Conservation (phyloP, 1,139 yeast species). For the Yamadazyma diddensiae region DNA sequence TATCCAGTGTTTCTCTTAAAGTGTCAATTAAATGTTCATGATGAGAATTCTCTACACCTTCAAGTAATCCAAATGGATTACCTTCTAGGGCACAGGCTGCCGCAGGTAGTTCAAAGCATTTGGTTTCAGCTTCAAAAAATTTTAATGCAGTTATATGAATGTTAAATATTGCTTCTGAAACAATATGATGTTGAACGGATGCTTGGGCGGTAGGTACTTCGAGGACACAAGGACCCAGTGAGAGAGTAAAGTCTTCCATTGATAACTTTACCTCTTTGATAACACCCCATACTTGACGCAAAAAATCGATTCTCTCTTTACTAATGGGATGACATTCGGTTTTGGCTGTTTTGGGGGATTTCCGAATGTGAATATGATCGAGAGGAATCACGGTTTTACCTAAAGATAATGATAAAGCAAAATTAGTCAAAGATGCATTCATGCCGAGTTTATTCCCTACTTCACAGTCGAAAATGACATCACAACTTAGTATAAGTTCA, state of each 20-base stretch:
- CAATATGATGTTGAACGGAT: constrained; percentile 9
- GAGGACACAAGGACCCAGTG: constrained; percentile 16
- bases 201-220: constrained; percentile 14
- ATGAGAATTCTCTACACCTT: constrained; percentile 16
- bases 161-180: constrained; percentile 10
- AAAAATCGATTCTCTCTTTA: constrained; percentile 4
- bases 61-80: constrained; percentile 19
- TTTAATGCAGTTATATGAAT: constrained; percentile 21
- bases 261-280: constrained; percentile 20
- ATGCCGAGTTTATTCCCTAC: constrained; percentile 7
- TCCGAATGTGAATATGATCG: constrained; percentile 16
- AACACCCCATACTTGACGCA: constrained; percentile 13
- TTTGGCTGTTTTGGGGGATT: constrained; percentile 3
- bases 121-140: constrained; percentile 27
- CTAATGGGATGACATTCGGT: constrained; percentile 12
- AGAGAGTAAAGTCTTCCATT: constrained; percentile 31
- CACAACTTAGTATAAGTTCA: constrained; percentile 27
- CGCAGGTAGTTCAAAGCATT: constrained; percentile 38
- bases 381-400: constrained; percentile 27
- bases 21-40: constrained; percentile 5
- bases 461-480: constrained; percentile 23
- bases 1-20: constrained; percentile 14
- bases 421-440: constrained; percentile 17
- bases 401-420: constrained; percentile 20
- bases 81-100: constrained; percentile 24